phyloP scores from a whole-genome alignment of 1,284 basidiomycete genomes.

The Apiotrichum gamsii region DNA sequence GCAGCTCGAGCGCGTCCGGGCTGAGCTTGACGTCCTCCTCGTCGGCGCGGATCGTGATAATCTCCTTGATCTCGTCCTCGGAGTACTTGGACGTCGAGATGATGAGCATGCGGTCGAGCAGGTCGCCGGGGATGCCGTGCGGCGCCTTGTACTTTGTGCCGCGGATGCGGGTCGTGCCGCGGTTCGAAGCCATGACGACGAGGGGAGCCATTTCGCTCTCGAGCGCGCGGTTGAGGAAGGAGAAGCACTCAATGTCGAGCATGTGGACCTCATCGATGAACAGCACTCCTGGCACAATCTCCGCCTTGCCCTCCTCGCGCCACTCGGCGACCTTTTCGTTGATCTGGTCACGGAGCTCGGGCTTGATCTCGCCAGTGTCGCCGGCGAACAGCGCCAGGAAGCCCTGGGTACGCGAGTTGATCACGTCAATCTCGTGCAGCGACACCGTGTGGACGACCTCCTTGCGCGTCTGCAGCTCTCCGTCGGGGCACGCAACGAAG shows the following conservation, averaged over 20 bases:
- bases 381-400: conserved; percentile 63
- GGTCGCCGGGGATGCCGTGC: conserved; percentile 89
- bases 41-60: conserved; percentile 86
- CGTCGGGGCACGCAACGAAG: conserved; percentile 96
- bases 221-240: conserved; percentile 91
- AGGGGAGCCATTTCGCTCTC: conserved; percentile 90
- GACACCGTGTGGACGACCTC: conserved; percentile 96
- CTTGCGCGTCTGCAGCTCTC: conserved; percentile 94
- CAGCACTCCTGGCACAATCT: conserved; percentile 90
- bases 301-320: conserved; percentile 97
- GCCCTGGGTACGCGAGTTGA: conserved; percentile 95
- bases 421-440: conserved; percentile 97
- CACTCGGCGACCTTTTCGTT: conserved; percentile 95
- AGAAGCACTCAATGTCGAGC: conserved; percentile 99
- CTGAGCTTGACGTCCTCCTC: conserved; percentile 92
- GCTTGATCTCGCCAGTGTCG: conserved; percentile 98
- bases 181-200: conserved; percentile 97
- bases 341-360: conserved; percentile 92
- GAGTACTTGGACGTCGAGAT: conserved; percentile 88
- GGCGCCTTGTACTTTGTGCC: conserved; percentile 92
- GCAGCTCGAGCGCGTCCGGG: conserved; percentile 64
- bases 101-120: conserved; percentile 91
- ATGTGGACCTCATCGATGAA: conserved; percentile 98
- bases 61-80: conserved; percentile 78
- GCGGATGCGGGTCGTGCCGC: conserved; percentile 88